Base-by-base conservation (phyloP, 2,329 filamentous ascomycete species). In the Fusarium dlaminii region DNA sequence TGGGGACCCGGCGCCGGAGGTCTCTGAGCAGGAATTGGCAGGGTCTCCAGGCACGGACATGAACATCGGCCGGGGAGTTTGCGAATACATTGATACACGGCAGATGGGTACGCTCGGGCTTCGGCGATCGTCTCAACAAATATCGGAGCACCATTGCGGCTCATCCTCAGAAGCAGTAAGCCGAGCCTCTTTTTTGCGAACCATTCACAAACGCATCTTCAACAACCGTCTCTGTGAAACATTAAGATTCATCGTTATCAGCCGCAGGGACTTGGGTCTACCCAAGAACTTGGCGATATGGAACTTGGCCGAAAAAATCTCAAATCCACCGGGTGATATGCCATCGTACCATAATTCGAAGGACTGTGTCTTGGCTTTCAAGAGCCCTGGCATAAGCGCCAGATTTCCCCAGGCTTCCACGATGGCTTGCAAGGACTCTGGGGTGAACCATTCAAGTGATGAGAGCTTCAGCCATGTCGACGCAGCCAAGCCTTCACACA, bases 261-360 rank as follows among this genome's bases (percentile, higher is more conserved):
- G 32, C 66, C 40, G 27, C 52, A 71, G 48, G 24, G 27, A 40
- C 37, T 34, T 43, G 18, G 18, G 46, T 30, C 58, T 37, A 48
- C 61, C 58, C 58, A 72, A 48, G 57, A 27, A 42, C 49, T 48
- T 63, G 68, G 58, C 43, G 40, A 74, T 62, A 61, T 72, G 63
- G 71, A 74, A 74, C 42, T 74, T 74, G 63, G 34, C 71, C 71
- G 71, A 74, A 74, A 72, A 56, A 30, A 39, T 58, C 64, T 43
- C 68, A 57, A 58, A 27, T 61, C 24, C 32, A 36, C 42, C 42
- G 24, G 30, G 63, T 52, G 54, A 36, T 40, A 18, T 48, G 14
- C 30, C 32, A 63, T 63, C 71, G 59, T 62, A 67, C 71, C 71
- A 74, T 57, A 68, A 68, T 52, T 43, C 70, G 32, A 36, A 46